Base-by-base conservation (phyloP, 257 asterid species). In the Rubia yunnanensis region DNA sequence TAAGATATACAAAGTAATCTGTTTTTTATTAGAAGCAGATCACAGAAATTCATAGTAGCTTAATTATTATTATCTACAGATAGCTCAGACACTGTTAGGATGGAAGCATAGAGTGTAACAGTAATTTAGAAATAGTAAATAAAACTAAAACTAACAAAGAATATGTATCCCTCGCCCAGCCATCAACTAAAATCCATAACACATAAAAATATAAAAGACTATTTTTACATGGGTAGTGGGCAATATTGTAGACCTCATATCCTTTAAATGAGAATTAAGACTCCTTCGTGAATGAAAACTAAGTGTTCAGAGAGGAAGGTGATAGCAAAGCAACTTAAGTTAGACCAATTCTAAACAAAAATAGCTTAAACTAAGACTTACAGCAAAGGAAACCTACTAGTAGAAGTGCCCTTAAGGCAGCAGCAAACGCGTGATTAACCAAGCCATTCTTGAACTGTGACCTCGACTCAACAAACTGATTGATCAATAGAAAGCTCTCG, bases 341-440 rank as follows among this genome's bases (percentile, higher is more conserved):
- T 18, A 44, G 23, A 50, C 34, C 26, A 63, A 23, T 26, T 22
- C 23, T 15, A 20, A 26, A 60, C 65, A 27, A 53, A 61, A 22
- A 64, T 63, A 32, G 27, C 18, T 28, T 35, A 61, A 9, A 24
- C 35, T 59, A 64, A 38, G 57, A 63, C 68, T 71, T 65, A 62
- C 64, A 70, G 66, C 61, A 65, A 46, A 65, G 66, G 70, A 66
- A 81, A 85, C 90, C 77, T 83, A 92, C 99, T 50, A 92, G 88
- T 61, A 92, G 94, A 65, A 92, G 84, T 58, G 95, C 80, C 81
- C 97, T 80, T 27, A 92, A 86, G 58, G 96, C 96, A 73, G 99
- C 94, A 23, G 99, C 95, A 72, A 92, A 89, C 34, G 99, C 99
- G 73, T 92, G 99, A 76, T 92, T 92, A 39, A 92, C 97, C 64